These are phyloP conservation scores for Tylopilus cervinicoccineus DNA, from an alignment of 768 basidiomycete genomes.

Conservation along the genomic window DNA sequence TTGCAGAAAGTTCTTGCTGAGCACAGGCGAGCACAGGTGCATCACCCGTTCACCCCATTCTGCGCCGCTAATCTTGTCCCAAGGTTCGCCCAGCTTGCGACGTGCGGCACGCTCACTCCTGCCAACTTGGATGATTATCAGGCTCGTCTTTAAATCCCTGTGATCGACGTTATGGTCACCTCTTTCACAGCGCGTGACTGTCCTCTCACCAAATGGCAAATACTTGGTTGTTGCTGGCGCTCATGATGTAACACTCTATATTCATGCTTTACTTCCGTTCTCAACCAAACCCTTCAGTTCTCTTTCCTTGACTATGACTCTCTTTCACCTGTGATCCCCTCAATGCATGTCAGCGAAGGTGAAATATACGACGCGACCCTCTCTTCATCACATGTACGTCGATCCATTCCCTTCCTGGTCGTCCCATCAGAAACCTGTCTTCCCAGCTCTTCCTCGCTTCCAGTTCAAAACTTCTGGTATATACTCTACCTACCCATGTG, in stretches of 20 bases:
- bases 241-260: slow-evolving; percentile 50
- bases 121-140: slow-evolving; percentile 78
- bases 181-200: slow-evolving; percentile 69
- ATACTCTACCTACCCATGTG: slow-evolving; percentile 43
- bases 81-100: slow-evolving; percentile 31
- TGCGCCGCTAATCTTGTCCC: slow-evolving; percentile 9
- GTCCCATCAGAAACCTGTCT: not conserved
- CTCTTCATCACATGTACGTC: slow-evolving; percentile 56
- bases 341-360: slow-evolving; percentile 54
- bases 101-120: slow-evolving; percentile 58
- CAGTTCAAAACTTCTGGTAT: slow-evolving; percentile 60
- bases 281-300: slow-evolving; percentile 38
- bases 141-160: slow-evolving; percentile 39
- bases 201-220: slow-evolving; percentile 65
- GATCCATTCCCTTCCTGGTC: not conserved
- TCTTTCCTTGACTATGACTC: slow-evolving; percentile 64
- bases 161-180: slow-evolving; percentile 1
- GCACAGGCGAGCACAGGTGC: slow-evolving; percentile 51
- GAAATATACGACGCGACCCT: slow-evolving; percentile 90
- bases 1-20: slow-evolving; percentile 65
- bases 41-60: slow-evolving; percentile 14
- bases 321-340: slow-evolving; percentile 43
- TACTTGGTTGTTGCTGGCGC: slow-evolving; percentile 71
- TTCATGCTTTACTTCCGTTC: slow-evolving; percentile 12
- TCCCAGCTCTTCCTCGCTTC: slow-evolving; percentile 63